Percentiles rank a stretch among this genome's conserved stretches.
phyloP scores from a whole-genome alignment of 371 early-diverging fungal species.

The Mucor racemosus region DNA sequence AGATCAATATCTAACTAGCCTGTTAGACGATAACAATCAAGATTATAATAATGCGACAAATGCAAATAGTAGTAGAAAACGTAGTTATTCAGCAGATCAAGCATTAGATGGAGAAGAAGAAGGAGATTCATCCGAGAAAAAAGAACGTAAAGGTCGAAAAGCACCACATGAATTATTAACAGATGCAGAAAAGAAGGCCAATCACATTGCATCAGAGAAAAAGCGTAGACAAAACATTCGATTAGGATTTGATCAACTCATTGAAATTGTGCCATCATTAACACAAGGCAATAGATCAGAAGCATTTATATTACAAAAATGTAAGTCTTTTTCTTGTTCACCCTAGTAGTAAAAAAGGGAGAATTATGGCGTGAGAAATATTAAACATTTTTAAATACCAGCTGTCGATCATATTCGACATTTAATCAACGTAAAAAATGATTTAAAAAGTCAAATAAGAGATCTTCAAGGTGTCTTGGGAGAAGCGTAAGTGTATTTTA shows the following conservation, averaged over 20 bases:
- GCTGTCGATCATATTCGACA: slow-evolving; percentile 52
- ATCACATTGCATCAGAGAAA: slow-evolving; percentile 94
- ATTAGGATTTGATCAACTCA: slow-evolving; percentile 81
- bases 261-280: slow-evolving; percentile 80
- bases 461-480: slow-evolving; percentile 43
- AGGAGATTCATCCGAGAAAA: slow-evolving; percentile 13
- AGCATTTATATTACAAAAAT: slow-evolving; percentile 64
- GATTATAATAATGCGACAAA: not conserved
- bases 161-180: slow-evolving; percentile 78
- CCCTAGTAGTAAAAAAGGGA: not conserved
- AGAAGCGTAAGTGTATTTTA: slow-evolving; percentile 38
- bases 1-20: not conserved
- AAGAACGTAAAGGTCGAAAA: slow-evolving; percentile 43
- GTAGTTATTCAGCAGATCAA: slow-evolving; percentile 14
- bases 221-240: slow-evolving; percentile 88
- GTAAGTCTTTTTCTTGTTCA: slow-evolving; percentile 30
- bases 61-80: slow-evolving; percentile 11
- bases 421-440: slow-evolving; percentile 43
- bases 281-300: slow-evolving; percentile 65
- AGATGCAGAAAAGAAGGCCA: slow-evolving; percentile 92
- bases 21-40: not conserved
- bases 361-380: not conserved
- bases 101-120: slow-evolving; percentile 12
- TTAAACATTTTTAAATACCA: slow-evolving; percentile 7
- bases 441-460: slow-evolving; percentile 45